These are phyloP conservation scores for Aurantiochytrium sp. DNA, from an alignment of 108 stramenopile species.

Conservation along the genomic window DNA sequence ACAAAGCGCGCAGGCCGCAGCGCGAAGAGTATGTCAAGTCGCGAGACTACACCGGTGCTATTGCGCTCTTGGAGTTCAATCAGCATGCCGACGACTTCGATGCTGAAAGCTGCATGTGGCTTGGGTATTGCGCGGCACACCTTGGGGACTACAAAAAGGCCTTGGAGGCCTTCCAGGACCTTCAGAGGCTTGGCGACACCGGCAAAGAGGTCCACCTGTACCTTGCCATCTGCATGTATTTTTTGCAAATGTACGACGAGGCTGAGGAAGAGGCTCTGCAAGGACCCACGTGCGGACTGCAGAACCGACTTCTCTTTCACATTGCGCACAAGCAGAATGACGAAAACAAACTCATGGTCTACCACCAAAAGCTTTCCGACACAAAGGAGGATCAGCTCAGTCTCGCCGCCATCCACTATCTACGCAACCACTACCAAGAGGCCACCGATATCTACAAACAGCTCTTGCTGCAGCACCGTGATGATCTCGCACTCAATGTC, in stretches of 20 bases:
- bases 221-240: constrained; percentile 44
- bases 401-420: constrained; percentile 69
- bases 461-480: constrained; percentile 59
- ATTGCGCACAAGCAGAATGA: constrained; percentile 55
- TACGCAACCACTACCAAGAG: constrained; percentile 66
- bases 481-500: constrained; percentile 69
- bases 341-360: constrained; percentile 62
- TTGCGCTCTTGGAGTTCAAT: constrained; percentile 67
- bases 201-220: constrained; percentile 47
- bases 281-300: constrained; percentile 46
- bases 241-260: constrained; percentile 39
- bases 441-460: constrained; percentile 70
- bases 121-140: constrained; percentile 63
- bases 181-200: neutral
- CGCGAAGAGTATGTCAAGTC: constrained; percentile 47
- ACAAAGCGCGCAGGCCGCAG: constrained; percentile 38
- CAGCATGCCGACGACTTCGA: constrained; percentile 45
- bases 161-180: constrained; percentile 45
- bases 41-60: constrained; percentile 68
- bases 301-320: constrained; percentile 66
- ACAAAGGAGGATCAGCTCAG: constrained; percentile 68
- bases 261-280: constrained; percentile 37
- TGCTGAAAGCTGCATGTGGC: constrained; percentile 52
- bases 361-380: constrained; percentile 62
- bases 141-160: constrained; percentile 64